Evolutionary conservation across 495 filamentous ascomycete species (phyloP).

Genomic region (Talaromyces ruber): DNA sequence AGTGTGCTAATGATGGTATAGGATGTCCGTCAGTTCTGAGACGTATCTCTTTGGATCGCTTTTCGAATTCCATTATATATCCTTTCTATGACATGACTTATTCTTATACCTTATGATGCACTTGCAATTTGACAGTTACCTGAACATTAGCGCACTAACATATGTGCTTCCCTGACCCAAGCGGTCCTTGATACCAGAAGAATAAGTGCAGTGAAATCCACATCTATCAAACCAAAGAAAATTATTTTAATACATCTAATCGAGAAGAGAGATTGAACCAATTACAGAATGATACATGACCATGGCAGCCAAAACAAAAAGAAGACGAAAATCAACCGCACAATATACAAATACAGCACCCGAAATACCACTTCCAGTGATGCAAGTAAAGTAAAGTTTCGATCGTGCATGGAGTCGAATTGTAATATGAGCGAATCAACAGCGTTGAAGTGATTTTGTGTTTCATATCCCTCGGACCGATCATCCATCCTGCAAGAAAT

Average conservation of each 20-base stretch:
- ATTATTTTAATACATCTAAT: background rate
- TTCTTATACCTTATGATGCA: background rate
- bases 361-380: background rate
- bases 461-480: background rate
- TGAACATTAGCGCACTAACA: background rate
- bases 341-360: background rate
- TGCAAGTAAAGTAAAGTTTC: background rate
- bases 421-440: background rate
- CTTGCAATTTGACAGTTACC: background rate
- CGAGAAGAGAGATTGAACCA: background rate
- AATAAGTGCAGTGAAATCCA: background rate
- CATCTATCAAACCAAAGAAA: slow-evolving; percentile 2
- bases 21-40: background rate
- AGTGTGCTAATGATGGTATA: background rate
- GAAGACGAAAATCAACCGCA: background rate
- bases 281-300: background rate
- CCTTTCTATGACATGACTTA: background rate
- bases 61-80: background rate
- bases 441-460: background rate
- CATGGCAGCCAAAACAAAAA: background rate
- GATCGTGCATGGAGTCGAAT: background rate
- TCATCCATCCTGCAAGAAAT: background rate
- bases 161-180: background rate
- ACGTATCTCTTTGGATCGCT: background rate
- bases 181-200: background rate